Percentiles rank a stretch among this genome's conserved stretches.
Conservation (phyloP, 768 basidiomycete species). For the Kwoniella shandongensis region DNA sequence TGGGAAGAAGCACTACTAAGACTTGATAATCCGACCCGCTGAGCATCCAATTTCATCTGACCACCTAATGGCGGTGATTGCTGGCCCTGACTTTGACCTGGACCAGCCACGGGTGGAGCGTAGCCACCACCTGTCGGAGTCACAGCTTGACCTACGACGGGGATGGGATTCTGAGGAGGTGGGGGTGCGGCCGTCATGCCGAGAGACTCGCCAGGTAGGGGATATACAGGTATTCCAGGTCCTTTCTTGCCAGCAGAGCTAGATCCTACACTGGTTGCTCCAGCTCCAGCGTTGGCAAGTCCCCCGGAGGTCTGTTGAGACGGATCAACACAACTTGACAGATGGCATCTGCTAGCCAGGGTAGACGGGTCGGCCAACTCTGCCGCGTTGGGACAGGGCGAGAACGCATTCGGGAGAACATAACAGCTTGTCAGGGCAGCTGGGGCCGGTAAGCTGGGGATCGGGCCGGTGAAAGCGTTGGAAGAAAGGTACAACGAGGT, state of each 20-base stretch:
- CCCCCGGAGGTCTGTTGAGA: not conserved
- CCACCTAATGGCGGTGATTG: too few species aligned
- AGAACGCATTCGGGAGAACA: constrained; percentile 20
- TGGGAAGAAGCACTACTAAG: too few species aligned
- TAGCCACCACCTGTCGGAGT: too few species aligned
- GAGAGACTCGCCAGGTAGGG: constrained; percentile 26
- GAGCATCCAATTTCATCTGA: too few species aligned
- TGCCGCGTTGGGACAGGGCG: constrained; percentile 14
- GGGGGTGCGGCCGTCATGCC: not conserved
- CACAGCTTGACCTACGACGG: constrained; percentile 4
- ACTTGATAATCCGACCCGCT: not conserved
- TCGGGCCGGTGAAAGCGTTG: constrained; percentile 22
- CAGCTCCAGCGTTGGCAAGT: too few species aligned
- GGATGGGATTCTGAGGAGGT: not conserved
- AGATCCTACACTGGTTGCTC: not conserved
- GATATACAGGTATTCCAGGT: constrained; percentile 15
- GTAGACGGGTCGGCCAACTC: constrained; percentile 10
- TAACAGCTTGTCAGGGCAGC: constrained; percentile 11
- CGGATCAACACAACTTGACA: constrained; percentile 8
- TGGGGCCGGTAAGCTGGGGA: constrained; percentile 15
- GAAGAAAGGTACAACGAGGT: constrained; percentile 15
- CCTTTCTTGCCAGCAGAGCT: not conserved
- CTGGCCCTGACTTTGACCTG: too few species aligned
- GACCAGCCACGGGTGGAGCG: too few species aligned
- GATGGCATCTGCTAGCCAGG: constrained; percentile 19